Conservation (phyloP, 2,329 filamentous ascomycete genomes). For the Diatrype stigma region DNA sequence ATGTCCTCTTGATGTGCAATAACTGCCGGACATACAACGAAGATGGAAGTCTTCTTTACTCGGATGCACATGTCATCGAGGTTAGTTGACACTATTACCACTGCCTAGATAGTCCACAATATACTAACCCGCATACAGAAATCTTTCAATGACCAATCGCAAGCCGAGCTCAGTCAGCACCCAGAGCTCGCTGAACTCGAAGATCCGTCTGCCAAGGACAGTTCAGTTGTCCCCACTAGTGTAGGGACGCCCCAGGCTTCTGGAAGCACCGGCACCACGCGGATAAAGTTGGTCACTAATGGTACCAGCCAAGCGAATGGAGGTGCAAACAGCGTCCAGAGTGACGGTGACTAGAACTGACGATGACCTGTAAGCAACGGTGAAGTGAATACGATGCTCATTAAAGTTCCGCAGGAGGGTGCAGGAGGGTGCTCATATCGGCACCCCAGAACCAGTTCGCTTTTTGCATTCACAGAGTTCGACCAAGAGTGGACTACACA, state of each 20-base stretch:
- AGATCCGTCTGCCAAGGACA: slow-evolving; percentile 37
- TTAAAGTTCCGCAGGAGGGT: no score
- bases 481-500: neutral
- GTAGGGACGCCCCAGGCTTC: slow-evolving; percentile 62
- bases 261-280: slow-evolving; percentile 49
- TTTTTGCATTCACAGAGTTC: neutral
- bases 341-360: slow-evolving; percentile 23
- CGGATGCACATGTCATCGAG: slow-evolving; percentile 90
- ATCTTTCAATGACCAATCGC: slow-evolving; percentile 51
- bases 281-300: slow-evolving; percentile 61
- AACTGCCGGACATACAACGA: slow-evolving; percentile 98
- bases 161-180: slow-evolving; percentile 50
- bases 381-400: no score
- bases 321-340: slow-evolving; percentile 16
- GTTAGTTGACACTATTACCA: slow-evolving; percentile 46
- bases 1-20: slow-evolving; percentile 78
- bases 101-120: neutral
- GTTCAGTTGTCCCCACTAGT: slow-evolving; percentile 46
- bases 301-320: slow-evolving; percentile 22
- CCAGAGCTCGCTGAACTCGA: slow-evolving; percentile 55
- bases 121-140: slow-evolving; percentile 42
- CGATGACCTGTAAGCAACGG: neutral
- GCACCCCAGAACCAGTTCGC: neutral
- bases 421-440: neutral
- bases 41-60: slow-evolving; percentile 85